Conservation (phyloP, 2,329 filamentous ascomycete species). For the Verticillium zaregamsianum region DNA sequence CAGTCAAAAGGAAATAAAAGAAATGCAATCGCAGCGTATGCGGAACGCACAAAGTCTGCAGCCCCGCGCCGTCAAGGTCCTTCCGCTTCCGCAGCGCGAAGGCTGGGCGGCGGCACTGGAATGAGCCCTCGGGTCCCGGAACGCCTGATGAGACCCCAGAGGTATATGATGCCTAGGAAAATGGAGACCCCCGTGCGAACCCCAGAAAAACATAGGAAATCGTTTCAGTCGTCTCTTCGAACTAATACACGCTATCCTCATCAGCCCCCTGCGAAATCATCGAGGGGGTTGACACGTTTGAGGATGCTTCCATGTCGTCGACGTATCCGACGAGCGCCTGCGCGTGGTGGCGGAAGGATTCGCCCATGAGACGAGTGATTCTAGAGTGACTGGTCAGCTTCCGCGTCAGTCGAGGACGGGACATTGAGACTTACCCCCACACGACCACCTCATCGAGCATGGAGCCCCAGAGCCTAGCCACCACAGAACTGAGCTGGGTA, state of each 20-base stretch:
- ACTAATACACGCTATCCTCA: conserved; percentile 68
- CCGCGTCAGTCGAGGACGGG: neutral
- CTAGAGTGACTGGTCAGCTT: conserved; percentile 37
- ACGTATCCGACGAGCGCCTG: conserved; percentile 94
- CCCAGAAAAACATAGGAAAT: conserved; percentile 40
- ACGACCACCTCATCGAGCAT: conserved; percentile 99
- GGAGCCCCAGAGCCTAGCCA: conserved; percentile 91
- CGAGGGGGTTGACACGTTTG: conserved; percentile 65
- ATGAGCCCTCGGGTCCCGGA: neutral
- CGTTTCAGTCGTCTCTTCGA: conserved; percentile 44
- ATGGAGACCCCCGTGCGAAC: conserved; percentile 21
- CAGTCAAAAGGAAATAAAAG: neutral
- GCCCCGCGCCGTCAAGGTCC: neutral
- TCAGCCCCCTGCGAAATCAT: conserved; percentile 70
- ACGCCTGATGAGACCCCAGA: conserved; percentile 25
- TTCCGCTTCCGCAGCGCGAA: neutral
- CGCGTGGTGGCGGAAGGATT: conserved; percentile 94
- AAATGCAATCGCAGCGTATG: neutral
- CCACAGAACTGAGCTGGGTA: conserved; percentile 86
- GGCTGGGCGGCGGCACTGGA: neutral
- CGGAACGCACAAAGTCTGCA: neutral
- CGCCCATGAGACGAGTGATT: conserved; percentile 93
- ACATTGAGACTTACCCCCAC: conserved; percentile 76
- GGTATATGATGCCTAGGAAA: conserved; percentile 42
- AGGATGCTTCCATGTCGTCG: conserved; percentile 70